These are phyloP conservation scores for Rhodotorula babjevae DNA, from an alignment of 768 basidiomycete genomes.

Conservation along the genomic window DNA sequence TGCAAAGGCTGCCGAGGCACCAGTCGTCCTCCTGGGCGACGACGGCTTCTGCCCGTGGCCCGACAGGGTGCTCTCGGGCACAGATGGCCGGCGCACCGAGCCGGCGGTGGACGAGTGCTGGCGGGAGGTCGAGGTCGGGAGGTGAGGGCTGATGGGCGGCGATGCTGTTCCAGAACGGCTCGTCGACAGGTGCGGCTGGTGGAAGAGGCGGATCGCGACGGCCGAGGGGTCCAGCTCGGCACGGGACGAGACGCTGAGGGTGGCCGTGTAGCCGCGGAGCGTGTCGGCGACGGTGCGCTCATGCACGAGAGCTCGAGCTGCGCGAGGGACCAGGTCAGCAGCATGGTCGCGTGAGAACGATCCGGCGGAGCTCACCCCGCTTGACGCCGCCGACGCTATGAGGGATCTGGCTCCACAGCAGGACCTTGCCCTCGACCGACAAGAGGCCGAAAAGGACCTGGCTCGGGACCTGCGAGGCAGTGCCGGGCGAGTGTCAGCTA, in stretches of 20 bases:
- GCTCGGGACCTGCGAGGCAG: neutral
- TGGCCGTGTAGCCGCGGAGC: neutral
- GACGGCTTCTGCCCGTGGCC: neutral
- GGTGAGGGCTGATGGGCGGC: neutral
- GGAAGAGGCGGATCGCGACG: slow-evolving; percentile 1
- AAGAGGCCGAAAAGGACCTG: slow-evolving; percentile 14
- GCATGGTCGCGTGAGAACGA: neutral
- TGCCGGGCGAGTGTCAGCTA: neutral
- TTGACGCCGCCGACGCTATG: slow-evolving; percentile 9
- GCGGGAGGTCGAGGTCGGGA: neutral
- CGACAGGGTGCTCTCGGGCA: neutral
- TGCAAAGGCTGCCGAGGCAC: neutral
- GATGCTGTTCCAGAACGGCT: neutral
- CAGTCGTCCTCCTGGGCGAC: neutral
- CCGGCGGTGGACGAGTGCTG: neutral
- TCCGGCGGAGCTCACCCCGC: slow-evolving; percentile 10
- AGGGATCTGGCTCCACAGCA: slow-evolving; percentile 13
- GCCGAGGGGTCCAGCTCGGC: slow-evolving; percentile 3
- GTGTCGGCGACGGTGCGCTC: slow-evolving; percentile 1
- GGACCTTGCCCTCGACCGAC: neutral
- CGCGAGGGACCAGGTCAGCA: neutral
- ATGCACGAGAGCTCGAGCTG: slow-evolving; percentile 26
- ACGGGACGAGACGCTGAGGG: neutral
- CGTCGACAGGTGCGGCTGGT: neutral
- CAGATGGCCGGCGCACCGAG: neutral